Conservation (phyloP, 495 filamentous ascomycete species). For the Astrothelium macrocarpum region DNA sequence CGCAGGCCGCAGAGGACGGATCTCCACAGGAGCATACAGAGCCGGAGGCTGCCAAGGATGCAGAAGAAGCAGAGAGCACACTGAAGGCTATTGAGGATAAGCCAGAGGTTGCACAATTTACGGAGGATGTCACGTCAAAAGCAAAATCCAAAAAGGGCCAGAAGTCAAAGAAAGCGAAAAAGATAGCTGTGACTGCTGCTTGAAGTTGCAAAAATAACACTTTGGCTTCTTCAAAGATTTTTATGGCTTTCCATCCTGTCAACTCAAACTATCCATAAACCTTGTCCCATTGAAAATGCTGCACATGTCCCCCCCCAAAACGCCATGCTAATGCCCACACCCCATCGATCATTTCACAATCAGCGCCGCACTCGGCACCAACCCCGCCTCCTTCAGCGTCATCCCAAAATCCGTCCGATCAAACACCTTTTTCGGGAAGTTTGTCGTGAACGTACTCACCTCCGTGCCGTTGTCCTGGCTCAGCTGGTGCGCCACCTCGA, state of each 20-base stretch:
- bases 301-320: neutral
- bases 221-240: neutral
- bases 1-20: conserved; percentile 27
- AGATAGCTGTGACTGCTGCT: conserved; percentile 15
- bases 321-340: conserved; percentile 3
- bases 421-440: conserved; percentile 79
- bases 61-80: conserved; percentile 6
- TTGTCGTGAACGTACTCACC: conserved; percentile 70
- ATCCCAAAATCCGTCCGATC: conserved; percentile 72
- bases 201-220: neutral
- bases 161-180: conserved; percentile 18
- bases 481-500: conserved; percentile 77
- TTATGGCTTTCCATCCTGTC: neutral
- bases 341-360: conserved; percentile 51
- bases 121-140: conserved; percentile 29
- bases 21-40: neutral
- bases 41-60: conserved; percentile 1
- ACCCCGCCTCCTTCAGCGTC: conserved; percentile 83
- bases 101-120: conserved; percentile 10
- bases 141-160: conserved; percentile 4
- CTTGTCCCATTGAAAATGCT: no score
- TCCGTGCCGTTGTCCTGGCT: conserved; percentile 51
- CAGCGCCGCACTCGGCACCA: conserved; percentile 81
- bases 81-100: conserved; percentile 6
- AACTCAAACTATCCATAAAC: neutral